Base-by-base conservation (phyloP, 306 rosid species). In the Prunus armeniaca region DNA sequence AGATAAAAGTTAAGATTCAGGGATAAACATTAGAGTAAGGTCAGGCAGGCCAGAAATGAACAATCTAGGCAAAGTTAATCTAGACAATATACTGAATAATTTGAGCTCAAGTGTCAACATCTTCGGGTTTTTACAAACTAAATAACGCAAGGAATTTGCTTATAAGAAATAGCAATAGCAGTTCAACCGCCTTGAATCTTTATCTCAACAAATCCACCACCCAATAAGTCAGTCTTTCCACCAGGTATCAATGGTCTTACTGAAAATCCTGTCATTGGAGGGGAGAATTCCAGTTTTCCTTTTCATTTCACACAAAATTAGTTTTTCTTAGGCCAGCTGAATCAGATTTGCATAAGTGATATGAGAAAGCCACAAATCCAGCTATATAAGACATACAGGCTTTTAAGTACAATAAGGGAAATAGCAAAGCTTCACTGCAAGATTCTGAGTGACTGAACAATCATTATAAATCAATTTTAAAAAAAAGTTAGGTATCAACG, bases 401-500 rank as follows among this genome's bases (percentile, higher is more conserved):
- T 27, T 17, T 30, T 25, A 60, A 25, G 2, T 25, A 28, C 20
- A 27, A 62, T 14, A 28, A 62, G 67, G 20, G 14, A 30, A 28
- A 62, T 4, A 62, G 9, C 15, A 27, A 15, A 62, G 67, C 30
- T 58, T 62, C 43, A 62, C 24, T 3, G 41, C 15, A 28, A 28
- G 13, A 12, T 14, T 62, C 41, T 2, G 19, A 14, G 1, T 15
- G n/a, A 27, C 64, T 58, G 6, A 58, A 10, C 19, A 34, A 66
- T 62, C 41, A 43, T 22, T 60, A 41, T 70, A 57, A 76, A 69
- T 45, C 9, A 71, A 80, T 52, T 34, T 47, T 34, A 56, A 80
- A 8, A 46, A 73, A 43, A 14, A 14, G 2, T 58, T 25, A 56
- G 76, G 77, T 47, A 78, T 49, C 8, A 83, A 95, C 98, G 97